A percentile compares a stretch with the other conserved stretches of the same genome.
Evolutionary conservation across 2,329 filamentous ascomycete genomes (phyloP).

Genomic region (Zymoseptoria brevis): DNA sequence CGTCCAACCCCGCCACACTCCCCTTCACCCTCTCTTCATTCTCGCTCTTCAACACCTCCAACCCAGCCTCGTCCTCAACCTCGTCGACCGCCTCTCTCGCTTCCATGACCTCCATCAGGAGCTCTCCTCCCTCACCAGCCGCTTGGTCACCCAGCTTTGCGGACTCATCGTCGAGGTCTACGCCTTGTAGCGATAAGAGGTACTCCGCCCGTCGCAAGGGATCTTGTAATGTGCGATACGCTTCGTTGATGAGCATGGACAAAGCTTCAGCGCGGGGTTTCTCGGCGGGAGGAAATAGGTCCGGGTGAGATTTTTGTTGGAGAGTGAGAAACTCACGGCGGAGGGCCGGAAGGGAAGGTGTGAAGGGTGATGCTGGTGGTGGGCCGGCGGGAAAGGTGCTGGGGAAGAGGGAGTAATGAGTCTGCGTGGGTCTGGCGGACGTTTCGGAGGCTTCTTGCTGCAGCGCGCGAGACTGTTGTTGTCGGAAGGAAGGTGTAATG

Average conservation of each 20-base stretch:
- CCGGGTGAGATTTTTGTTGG: constrained; percentile 69
- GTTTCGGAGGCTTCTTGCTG: constrained; percentile 2
- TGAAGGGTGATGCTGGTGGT: constrained; percentile 69
- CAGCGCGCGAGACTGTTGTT: constrained; percentile 8
- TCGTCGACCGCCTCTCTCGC: constrained; percentile 55
- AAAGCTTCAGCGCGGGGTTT: constrained; percentile 62
- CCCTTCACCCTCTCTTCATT: constrained; percentile 61
- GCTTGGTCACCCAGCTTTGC: constrained; percentile 52
- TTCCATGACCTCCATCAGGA: constrained; percentile 75
- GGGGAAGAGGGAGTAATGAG: constrained; percentile 86
- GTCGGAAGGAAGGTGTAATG: neutral
- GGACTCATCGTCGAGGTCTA: constrained; percentile 74
- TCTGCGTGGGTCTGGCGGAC: constrained; percentile 28
- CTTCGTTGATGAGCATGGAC: constrained; percentile 82
- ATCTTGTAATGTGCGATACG: constrained; percentile 74
- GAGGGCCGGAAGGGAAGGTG: constrained; percentile 60
- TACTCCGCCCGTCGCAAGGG: constrained; percentile 85
- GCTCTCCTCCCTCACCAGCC: constrained; percentile 36
- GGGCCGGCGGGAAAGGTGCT: constrained; percentile 66
- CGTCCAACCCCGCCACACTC: constrained; percentile 56
- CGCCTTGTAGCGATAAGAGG: constrained; percentile 57
- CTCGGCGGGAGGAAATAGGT: constrained; percentile 46
- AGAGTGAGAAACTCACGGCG: constrained; percentile 80
- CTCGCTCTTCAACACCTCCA: constrained; percentile 50
- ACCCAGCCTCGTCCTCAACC: constrained; percentile 51